Evolutionary conservation across 2,329 filamentous ascomycete genomes (phyloP), one percentile per base, ranked within the genome.

Genomic region (Clonostachys rosea): DNA sequence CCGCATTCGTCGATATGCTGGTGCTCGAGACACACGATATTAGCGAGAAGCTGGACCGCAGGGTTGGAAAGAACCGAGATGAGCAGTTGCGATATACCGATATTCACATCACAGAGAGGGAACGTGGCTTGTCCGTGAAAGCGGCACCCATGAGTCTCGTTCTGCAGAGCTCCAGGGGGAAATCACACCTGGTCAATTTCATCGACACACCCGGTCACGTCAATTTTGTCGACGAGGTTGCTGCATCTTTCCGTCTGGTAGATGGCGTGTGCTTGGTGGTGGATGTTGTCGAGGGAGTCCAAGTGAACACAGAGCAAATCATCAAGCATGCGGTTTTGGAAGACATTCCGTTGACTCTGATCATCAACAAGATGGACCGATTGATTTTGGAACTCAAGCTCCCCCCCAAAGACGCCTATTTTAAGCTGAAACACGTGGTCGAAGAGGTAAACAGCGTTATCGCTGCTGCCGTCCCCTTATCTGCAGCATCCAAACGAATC

Each of bases 241-340:
- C 94, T 9, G 85, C 91, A 5, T 87, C 91, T 1, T 74, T 96
- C 58, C 83, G 94, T 40, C 70, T 99, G 45, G 91, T 88, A 5
- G 94, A 99, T 62, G 94, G 94, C 50, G 84, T 97, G 20, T 92
- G 95, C 45, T 72, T 99, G 43, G 86, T 99, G 13, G 91, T 99
- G 14, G 94, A 99, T 64, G 90, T 96, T 18, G 89, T 99, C 2
- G 94, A 99, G 66, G 94, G 94, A n/a, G 91, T 99, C n/a, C 94
- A 97, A 70, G 81, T 94, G 58, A 96, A 96, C 65, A 95, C 94
- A 0, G 92, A 99, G 69, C 89, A 96, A 64, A 91, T 96, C 58
- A 96, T 99, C 70, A 95, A 90, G 69, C 90, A 99, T 66, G 91
- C 91, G 3, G 87, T 96, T 4, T 75, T 96, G 30, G 89, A 96